Percentiles rank a stretch among this genome's conserved stretches.
phyloP scores from a whole-genome alignment of 1,139 yeast genomes.

The Magnusiomyces suaveolens region DNA sequence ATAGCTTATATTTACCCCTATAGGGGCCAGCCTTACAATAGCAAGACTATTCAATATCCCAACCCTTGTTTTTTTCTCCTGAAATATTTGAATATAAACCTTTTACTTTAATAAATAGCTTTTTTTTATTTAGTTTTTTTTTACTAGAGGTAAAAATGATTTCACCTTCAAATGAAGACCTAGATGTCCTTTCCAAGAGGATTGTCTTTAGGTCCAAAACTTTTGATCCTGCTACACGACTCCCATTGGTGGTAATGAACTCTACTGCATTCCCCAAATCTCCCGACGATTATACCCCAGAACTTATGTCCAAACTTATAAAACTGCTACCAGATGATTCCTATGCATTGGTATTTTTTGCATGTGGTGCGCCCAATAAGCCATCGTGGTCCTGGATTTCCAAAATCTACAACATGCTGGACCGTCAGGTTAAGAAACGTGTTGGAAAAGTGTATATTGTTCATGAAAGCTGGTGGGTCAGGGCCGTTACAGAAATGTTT shows the following conservation, averaged over 20 bases:
- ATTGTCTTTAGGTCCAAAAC: slow-evolving; percentile 54
- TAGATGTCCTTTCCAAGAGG: slow-evolving; percentile 24
- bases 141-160: slow-evolving; percentile 11
- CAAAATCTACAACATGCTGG: slow-evolving; percentile 59
- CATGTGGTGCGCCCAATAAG: slow-evolving; percentile 56
- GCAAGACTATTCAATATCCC: background rate
- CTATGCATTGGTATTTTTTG: slow-evolving; percentile 64
- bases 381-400: slow-evolving; percentile 70
- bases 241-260: slow-evolving; percentile 65
- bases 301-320: slow-evolving; percentile 23
- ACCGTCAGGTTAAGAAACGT: slow-evolving; percentile 47
- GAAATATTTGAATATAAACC: background rate
- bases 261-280: slow-evolving; percentile 50
- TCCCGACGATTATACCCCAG: slow-evolving; percentile 12
- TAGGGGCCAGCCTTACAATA: background rate
- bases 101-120: too few species aligned
- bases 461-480: slow-evolving; percentile 86
- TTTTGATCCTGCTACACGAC: slow-evolving; percentile 49
- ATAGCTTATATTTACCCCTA: too few species aligned
- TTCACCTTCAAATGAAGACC: slow-evolving; percentile 17
- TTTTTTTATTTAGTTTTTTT: background rate
- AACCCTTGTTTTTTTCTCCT: background rate
- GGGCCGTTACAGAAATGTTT: slow-evolving; percentile 67
- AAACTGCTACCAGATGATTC: slow-evolving; percentile 45
- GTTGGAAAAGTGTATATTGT: slow-evolving; percentile 64